phyloP scores from a whole-genome alignment of 2,329 filamentous ascomycete species.

The Stemphylium vesicarium region DNA sequence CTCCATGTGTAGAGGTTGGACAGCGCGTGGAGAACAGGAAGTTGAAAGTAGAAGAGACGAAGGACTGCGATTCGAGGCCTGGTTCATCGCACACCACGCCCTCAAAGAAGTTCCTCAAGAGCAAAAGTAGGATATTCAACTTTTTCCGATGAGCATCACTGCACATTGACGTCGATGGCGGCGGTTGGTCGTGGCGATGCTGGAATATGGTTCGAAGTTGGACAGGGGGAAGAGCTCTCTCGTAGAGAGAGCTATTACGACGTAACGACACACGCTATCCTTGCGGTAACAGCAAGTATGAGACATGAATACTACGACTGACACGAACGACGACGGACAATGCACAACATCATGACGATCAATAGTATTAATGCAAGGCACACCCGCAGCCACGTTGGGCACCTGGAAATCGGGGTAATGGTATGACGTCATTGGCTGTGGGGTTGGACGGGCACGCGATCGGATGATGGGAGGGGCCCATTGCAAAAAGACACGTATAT shows the following conservation, averaged over 20 bases:
- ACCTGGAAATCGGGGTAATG: conserved; percentile 5
- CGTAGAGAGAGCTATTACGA: conserved; percentile 12
- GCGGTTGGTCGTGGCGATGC: conserved; percentile 3
- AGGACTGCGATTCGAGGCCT: conserved; percentile 14
- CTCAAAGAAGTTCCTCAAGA: conserved; percentile 42
- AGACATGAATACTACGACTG: conserved; percentile 7
- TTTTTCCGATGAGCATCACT: conserved; percentile 36
- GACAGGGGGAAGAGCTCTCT: neutral
- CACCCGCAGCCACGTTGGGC: conserved; percentile 38
- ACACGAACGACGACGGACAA: conserved; percentile 7
- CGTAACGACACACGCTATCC: conserved; percentile 25
- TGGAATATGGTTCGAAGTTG: conserved; percentile 8
- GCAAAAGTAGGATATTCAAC: conserved; percentile 46
- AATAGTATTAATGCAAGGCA: conserved; percentile 44
- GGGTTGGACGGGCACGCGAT: conserved; percentile 23
- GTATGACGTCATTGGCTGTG: conserved; percentile 36
- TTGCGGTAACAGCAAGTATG: conserved; percentile 22
- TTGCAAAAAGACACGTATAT: conserved; percentile 24
- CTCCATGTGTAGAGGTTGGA: conserved; percentile 11
- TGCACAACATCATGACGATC: conserved; percentile 23
- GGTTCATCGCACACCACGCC: conserved; percentile 15
- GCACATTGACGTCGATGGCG: neutral
- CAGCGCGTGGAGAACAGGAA: conserved; percentile 24
- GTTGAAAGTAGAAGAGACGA: conserved; percentile 20
- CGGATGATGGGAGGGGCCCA: conserved; percentile 14